These are phyloP conservation scores for Medicago arabica DNA, from an alignment of 306 rosid species.

Conservation along the genomic window DNA sequence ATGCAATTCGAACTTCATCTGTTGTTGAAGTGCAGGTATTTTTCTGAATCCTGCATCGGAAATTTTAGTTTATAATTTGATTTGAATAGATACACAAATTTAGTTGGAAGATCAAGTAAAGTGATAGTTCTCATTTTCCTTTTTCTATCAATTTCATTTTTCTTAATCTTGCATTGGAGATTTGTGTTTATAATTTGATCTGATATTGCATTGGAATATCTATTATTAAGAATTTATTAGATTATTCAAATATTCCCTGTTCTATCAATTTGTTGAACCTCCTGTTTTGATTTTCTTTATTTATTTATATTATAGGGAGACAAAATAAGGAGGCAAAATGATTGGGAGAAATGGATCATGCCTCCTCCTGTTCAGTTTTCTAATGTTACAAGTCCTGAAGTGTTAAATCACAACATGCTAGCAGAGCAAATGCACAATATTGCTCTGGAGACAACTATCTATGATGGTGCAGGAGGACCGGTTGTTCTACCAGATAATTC, in stretches of 20 bases:
- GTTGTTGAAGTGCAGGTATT: slow-evolving; percentile 76
- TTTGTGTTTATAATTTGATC: slow-evolving; percentile 16
- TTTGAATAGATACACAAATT: neutral
- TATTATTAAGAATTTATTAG: no score
- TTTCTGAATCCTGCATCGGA: slow-evolving; percentile 26
- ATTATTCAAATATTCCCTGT: no score
- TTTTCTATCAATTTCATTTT: slow-evolving; percentile 25
- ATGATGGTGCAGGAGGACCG: slow-evolving; percentile 35
- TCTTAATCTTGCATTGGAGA: slow-evolving; percentile 26
- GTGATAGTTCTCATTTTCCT: slow-evolving; percentile 21
- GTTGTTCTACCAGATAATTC: slow-evolving; percentile 40
- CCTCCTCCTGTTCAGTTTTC: slow-evolving; percentile 55
- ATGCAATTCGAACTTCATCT: slow-evolving; percentile 64
- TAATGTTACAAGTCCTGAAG: slow-evolving; percentile 42
- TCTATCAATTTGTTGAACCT: neutral
- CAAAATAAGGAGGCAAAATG: slow-evolving; percentile 73
- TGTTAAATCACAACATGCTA: slow-evolving; percentile 50
- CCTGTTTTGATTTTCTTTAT: slow-evolving; percentile 17
- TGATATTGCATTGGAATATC: slow-evolving; percentile 1
- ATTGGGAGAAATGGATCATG: slow-evolving; percentile 77
- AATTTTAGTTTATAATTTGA: slow-evolving; percentile 12
- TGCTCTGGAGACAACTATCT: slow-evolving; percentile 48
- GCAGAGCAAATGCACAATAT: slow-evolving; percentile 56
- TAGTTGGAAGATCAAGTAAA: slow-evolving; percentile 5
- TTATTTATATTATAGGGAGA: slow-evolving; percentile 61